Conservation (phyloP, 129 eudicot genomes). For the Centaurea solstitialis region DNA sequence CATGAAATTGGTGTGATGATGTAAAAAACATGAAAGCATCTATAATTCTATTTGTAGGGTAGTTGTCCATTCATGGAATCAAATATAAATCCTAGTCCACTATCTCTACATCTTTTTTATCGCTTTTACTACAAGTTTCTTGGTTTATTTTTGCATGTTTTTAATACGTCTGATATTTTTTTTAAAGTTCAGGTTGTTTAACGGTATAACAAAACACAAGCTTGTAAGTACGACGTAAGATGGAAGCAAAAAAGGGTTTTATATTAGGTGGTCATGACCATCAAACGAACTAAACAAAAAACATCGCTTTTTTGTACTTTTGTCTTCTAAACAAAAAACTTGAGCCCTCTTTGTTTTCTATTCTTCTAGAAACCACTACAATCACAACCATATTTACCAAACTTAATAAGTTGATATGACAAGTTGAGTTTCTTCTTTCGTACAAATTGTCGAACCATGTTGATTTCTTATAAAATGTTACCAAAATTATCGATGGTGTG, state of each 20-base stretch:
- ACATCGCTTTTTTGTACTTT: neutral
- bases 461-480: neutral
- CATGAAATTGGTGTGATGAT: neutral
- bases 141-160: too few relatives aligned
- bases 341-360: neutral
- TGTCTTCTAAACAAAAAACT: slow-evolving; percentile 10
- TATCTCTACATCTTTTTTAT: neutral
- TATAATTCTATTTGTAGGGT: neutral
- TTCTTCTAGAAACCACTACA: neutral
- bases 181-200: too few relatives aligned
- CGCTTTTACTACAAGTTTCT: neutral
- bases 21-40: neutral
- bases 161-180: neutral
- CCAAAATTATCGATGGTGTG: neutral
- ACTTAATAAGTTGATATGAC: neutral
- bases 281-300: slow-evolving; percentile 25
- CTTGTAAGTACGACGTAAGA: neutral
- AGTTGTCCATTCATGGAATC: neutral
- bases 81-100: neutral
- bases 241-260: slow-evolving; percentile 7
- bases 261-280: slow-evolving; percentile 23
- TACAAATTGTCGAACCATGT: too few relatives aligned
- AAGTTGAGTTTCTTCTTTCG: neutral
- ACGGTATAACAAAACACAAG: neutral
- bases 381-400: neutral